Base-by-base conservation (phyloP, 805 yeast species). In the Cyberlindnera subsufficiens region DNA sequence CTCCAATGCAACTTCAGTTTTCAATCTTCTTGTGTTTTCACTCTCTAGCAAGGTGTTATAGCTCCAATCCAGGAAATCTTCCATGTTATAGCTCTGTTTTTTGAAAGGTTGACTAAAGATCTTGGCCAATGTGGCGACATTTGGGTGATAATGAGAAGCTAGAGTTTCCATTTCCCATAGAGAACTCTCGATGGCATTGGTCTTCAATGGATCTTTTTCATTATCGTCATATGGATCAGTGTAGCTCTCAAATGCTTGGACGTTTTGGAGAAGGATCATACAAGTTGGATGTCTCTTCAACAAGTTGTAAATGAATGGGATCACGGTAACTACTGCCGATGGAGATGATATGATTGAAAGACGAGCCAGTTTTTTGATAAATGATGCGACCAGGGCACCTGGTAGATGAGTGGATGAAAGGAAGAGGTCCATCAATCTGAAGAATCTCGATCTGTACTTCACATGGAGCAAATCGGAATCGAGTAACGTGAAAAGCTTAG, bases 1-100 rank as follows among this genome's bases (percentile, higher is more conserved):
- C 58, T 90, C 97, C 37, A 89, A 64, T 0, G 93, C 85, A 4
- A 93, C 84, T 52, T 82, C 79, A 5, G 81, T 77, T 38, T 82
- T 82, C 59, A 86, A 70, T 50, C 60, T 77, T 66, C 87, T 80
- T 22, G 70, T 70, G 38, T 70, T 63, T 60, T 86, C 95, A 56
- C 80, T 77, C 22, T 75, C 80, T 45, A 83, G 53, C 42, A 86
- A 61, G 53, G 84, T 68, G 30, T 73, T 69, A 59, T 90, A 93
- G 44, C 82, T 80, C 87, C 96, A 91, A 62, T 90, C 96, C 55
- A 93, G 65, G 68, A 93, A 93, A 60, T 93, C 98, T 60, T 93
- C 99, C 72, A 93, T 71, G 60, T 86, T 86, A 61, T 93, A 93
- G 53, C 77, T 77, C 43, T 84, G 80, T 61, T 93, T 93, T 58